These are phyloP conservation scores for Leptographium flavum DNA, from an alignment of 2,329 filamentous ascomycete species.

Conservation along the genomic window DNA sequence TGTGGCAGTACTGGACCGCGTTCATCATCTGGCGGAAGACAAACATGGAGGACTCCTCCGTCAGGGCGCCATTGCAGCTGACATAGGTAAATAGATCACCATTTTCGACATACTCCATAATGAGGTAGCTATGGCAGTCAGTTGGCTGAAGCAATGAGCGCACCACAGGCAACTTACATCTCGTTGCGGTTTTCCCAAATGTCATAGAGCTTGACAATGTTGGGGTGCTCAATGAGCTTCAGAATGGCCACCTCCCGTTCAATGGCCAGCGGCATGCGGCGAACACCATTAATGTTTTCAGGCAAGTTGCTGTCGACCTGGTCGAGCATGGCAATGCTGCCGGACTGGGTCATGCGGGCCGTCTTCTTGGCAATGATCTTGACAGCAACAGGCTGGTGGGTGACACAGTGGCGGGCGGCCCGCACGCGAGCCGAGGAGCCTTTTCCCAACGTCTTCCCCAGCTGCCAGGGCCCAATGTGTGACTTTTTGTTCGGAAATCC, in stretches of 20 bases:
- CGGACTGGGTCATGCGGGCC: conserved; percentile 67
- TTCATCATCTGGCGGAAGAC: conserved; percentile 91
- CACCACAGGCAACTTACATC: conserved; percentile 45
- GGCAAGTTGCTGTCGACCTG: conserved; percentile 49
- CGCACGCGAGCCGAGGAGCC: conserved; percentile 83
- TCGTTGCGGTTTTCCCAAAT: conserved; percentile 96
- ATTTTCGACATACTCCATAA: conserved; percentile 77
- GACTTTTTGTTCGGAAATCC: conserved; percentile 34
- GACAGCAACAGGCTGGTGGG: conserved; percentile 72
- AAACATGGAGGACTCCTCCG: conserved; percentile 66
- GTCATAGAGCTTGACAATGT: conserved; percentile 88
- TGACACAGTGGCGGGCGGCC: conserved; percentile 65
- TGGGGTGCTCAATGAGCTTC: conserved; percentile 88
- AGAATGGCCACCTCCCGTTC: conserved; percentile 94
- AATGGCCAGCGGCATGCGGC: conserved; percentile 71
- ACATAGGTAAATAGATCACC: conserved; percentile 81
- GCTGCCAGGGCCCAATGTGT: conserved; percentile 84
- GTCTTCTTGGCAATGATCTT: conserved; percentile 87
- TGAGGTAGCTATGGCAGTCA: conserved; percentile 56
- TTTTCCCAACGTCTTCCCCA: conserved; percentile 78
- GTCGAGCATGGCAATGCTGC: conserved; percentile 74
- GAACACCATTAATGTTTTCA: conserved; percentile 42
- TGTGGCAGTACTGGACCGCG: conserved; percentile 83
- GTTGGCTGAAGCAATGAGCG: not conserved
- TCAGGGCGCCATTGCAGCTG: conserved; percentile 54